These are phyloP conservation scores for Adenanthera pavonina DNA, from an alignment of 306 rosid species.

Conservation along the genomic window DNA sequence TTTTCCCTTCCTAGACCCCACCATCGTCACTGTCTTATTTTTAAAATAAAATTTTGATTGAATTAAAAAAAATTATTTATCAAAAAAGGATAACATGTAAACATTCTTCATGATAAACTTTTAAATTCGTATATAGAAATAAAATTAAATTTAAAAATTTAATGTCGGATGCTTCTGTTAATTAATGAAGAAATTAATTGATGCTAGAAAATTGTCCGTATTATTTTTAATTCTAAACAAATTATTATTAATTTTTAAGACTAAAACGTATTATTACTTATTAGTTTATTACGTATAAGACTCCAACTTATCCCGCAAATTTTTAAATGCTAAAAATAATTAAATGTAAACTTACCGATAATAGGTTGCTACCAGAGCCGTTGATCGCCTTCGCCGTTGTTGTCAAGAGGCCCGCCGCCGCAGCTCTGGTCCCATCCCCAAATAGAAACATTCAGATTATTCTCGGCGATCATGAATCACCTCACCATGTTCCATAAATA, in stretches of 20 bases:
- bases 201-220: no score
- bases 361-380: constrained; percentile 38
- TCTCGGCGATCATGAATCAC: not conserved
- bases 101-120: no score
- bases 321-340: not conserved
- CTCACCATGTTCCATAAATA: not conserved
- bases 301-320: not conserved
- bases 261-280: no score
- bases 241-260: no score
- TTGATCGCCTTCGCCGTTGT: constrained; percentile 45
- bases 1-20: not conserved
- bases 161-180: not conserved
- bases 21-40: no score
- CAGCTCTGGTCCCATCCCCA: constrained; percentile 49
- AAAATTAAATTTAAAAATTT: not conserved
- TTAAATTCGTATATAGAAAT: not conserved
- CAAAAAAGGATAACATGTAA: no score
- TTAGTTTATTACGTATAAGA: not conserved
- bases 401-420: constrained; percentile 35
- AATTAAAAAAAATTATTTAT: no score
- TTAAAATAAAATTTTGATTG: no score
- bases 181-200: not conserved
- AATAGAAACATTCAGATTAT: not conserved
- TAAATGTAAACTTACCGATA: constrained; percentile 44
- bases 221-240: no score